Base-by-base conservation (phyloP, 164 flowering plant genomes). In the Euptelea pleiosperma region DNA sequence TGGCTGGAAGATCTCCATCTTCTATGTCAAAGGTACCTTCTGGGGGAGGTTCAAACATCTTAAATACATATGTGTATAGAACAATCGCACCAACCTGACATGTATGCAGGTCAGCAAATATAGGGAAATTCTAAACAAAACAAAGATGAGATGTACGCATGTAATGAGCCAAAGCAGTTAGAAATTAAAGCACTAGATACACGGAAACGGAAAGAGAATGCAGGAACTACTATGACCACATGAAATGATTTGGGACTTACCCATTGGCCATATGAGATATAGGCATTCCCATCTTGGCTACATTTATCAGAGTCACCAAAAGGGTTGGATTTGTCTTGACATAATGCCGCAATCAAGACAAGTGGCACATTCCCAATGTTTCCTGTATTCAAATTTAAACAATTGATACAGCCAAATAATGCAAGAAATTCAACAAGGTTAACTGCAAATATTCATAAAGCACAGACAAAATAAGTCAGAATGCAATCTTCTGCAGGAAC, bases 341-440 rank as follows among this genome's bases (percentile, higher is more conserved):
- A 93, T 65, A 93, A 71, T 61, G 99, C 99, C 3, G 96, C 84
- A 72, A 93, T 81, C 65, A 93, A 61, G 44, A 93, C 99, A 66
- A 93, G 97, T 8, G 97, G 99, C 66, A 90, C 90, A 73, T 93
- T 93, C 31, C 97, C 99, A 56, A 93, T 93, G 67, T 93, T 93
- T 40, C 99, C 99, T 93, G 84, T 34, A 76, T 50, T 31, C 26
- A 53, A 59, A 58, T 14, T 50, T 6, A 47, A 44, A 26, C 6
- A 15, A 3, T 22, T 10, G 19, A 37, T n/a, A n/a, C n/a, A n/a
- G n/a, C n/a, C n/a, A n/a, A n/a, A n/a, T n/a, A n/a, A n/a, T n/a
- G n/a, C n/a, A n/a, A n/a, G n/a, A n/a, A n/a, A n/a, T n/a, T n/a
- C n/a, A n/a, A n/a, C 30, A 53, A 39, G 39, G 14, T 41, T 28